Percentiles rank a stretch among this genome's conserved stretches.
phyloP scores from a whole-genome alignment of 192 early-diverging fungal genomes.

The Coemansia sp. region DNA sequence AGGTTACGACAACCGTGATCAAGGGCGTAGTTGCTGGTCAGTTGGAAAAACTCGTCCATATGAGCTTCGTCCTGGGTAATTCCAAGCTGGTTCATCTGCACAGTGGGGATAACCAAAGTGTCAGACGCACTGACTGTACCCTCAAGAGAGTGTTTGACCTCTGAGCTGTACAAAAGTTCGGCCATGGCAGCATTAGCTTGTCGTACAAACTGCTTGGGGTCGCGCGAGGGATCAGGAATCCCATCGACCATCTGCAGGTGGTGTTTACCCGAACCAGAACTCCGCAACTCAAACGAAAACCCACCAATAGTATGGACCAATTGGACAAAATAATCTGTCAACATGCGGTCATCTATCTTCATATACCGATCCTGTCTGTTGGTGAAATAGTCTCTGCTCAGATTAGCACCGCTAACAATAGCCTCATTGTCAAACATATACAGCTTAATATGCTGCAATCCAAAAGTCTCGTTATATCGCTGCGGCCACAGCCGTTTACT shows the following conservation, averaged over 20 bases:
- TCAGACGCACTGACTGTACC: conserved; percentile 43
- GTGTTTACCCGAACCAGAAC: conserved; percentile 9
- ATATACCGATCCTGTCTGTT: conserved; percentile 96
- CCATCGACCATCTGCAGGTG: conserved; percentile 18
- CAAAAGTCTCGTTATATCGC: conserved; percentile 91
- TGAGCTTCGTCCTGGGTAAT: conserved; percentile 76
- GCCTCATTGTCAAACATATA: conserved; percentile 90
- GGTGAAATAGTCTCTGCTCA: conserved; percentile 92
- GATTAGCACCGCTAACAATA: conserved; percentile 80
- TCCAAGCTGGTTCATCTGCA: conserved; percentile 84
- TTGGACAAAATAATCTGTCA: conserved; percentile 72
- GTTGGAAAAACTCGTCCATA: conserved; percentile 64
- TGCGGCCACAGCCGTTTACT: conserved; percentile 73
- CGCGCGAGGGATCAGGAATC: conserved; percentile 60
- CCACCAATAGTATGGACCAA: conserved; percentile 63
- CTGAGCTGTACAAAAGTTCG: conserved; percentile 51
- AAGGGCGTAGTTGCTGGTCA: conserved; percentile 38
- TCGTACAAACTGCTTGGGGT: conserved; percentile 59
- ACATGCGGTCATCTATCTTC: conserved; percentile 56
- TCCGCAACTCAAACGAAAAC: conserved; percentile 61
- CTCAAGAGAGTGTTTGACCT: conserved; percentile 10
- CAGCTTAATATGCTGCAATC: conserved; percentile 92
- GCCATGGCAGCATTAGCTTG: conserved; percentile 56
- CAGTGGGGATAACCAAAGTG: conserved; percentile 73
- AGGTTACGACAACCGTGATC: conserved; percentile 59